Base-by-base conservation (phyloP, 441 rosid species). In the Sinapis alba region DNA sequence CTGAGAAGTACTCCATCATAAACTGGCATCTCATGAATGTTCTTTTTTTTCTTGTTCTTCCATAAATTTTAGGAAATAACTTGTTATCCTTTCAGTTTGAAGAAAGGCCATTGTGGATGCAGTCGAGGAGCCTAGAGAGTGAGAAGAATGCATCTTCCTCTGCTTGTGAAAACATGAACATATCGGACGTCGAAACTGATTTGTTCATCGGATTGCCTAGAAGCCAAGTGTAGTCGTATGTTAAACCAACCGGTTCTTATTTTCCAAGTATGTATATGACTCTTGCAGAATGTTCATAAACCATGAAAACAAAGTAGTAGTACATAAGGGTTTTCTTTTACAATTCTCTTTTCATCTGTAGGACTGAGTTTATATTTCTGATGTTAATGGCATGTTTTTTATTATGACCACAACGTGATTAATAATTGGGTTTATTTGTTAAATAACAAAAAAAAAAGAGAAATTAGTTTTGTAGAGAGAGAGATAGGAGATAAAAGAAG, bases 181-280 rank as follows among this genome's bases (percentile, higher is more conserved):
- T 38, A 23, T 72, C 28, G 0, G 34, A 62, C 26, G 62, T 51
- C 3, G 20, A 62, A 62, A 72, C 54, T 72, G 62, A 62, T 51
- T 62, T 71, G 68, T 62, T 15, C 68, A 71, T 62, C 50, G 75
- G 68, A 47, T 62, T 62, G 60, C 61, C 68, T 30, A n/a, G 36
- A 47, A 28, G 32, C 59, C 50, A 21, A 47, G 45, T 2, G 47
- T 13, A 45, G 3, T 68, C 20, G 10, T 30, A 67, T 10, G 20
- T 7, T 50, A 15, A 50, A 19, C 12, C 56, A 18, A 50, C 56
- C 9, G 56, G 56, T 18, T 50, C 23, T 21, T 10, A 34, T 23
- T n/a, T 18, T 9, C 24, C 16, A 54, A 54, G 24, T 54, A 51
- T 51, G 24, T 7, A 51, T 20, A 7, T 2, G 53, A 45, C 53